phyloP scores from a whole-genome alignment of 345 rosid genomes.

The Eucalyptus leucophloia region DNA sequence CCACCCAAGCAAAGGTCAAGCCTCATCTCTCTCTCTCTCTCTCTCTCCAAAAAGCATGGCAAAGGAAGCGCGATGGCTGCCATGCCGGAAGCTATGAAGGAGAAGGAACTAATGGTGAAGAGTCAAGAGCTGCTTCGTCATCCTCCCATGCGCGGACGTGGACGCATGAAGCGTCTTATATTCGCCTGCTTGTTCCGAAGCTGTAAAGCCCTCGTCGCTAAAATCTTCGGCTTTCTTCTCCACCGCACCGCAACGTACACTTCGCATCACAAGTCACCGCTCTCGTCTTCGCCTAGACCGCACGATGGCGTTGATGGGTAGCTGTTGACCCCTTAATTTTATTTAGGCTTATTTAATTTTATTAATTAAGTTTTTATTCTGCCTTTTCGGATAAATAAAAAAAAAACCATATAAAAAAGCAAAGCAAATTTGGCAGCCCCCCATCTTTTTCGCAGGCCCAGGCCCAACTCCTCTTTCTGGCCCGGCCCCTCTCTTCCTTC shows the following conservation, averaged over 20 bases:
- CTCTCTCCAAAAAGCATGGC: background rate
- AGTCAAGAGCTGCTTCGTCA: background rate
- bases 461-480: too few relatives aligned
- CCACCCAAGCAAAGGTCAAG: background rate
- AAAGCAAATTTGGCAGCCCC: too few relatives aligned
- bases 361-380: too few relatives aligned
- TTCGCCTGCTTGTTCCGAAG: background rate
- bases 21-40: background rate
- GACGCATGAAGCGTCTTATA: background rate
- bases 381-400: too few relatives aligned
- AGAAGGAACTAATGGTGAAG: background rate
- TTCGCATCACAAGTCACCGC: background rate
- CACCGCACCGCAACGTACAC: background rate
- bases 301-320: background rate
- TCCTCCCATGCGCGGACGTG: background rate
- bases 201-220: background rate
- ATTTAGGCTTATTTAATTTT: too few relatives aligned
- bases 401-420: too few relatives aligned
- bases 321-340: too few relatives aligned
- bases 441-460: too few relatives aligned
- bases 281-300: background rate
- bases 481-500: too few relatives aligned
- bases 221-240: background rate
- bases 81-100: background rate
- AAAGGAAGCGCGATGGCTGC: background rate